phyloP scores from a whole-genome alignment of 352 stramenopile genomes.

The Detonula confervacea region DNA sequence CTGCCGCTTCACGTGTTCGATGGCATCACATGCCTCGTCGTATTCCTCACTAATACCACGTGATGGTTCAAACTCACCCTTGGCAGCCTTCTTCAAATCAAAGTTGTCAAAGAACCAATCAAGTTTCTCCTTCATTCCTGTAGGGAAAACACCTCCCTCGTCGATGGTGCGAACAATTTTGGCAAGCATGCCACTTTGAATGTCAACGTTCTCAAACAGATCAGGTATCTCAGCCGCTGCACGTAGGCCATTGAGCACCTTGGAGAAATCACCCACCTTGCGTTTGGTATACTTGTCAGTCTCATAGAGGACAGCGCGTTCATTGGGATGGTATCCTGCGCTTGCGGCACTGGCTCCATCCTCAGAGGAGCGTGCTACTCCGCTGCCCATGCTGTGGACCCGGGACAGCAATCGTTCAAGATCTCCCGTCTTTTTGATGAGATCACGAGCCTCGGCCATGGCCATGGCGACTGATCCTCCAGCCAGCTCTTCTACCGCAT shows the following conservation, averaged over 20 bases:
- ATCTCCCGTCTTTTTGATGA: conserved; percentile 92
- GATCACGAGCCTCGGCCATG: conserved; percentile 84
- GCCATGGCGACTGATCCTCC: conserved; percentile 73
- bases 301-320: conserved; percentile 98
- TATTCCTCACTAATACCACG: conserved; percentile 94
- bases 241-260: conserved; percentile 91
- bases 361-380: conserved; percentile 63
- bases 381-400: conserved; percentile 95
- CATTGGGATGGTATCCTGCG: conserved; percentile 91
- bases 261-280: conserved; percentile 92
- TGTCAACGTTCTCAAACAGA: conserved; percentile 83
- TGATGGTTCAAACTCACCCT: conserved; percentile 91
- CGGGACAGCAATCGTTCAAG: conserved; percentile 95
- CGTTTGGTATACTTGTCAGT: conserved; percentile 94
- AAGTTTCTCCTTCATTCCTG: conserved; percentile 91
- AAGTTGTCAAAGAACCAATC: conserved; percentile 97
- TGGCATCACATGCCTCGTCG: conserved; percentile 90
- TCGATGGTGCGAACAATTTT: conserved; percentile 71
- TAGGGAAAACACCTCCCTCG: conserved; percentile 87
- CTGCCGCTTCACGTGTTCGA: conserved; percentile 88
- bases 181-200: conserved; percentile 68
- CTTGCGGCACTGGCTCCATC: conserved; percentile 18
- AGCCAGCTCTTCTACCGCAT: conserved; percentile 95
- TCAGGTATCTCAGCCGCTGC: conserved; percentile 88
- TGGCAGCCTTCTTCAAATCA: conserved; percentile 91